Evolutionary conservation across 176 grass and related monocot species (phyloP).

Genomic region (Alloteropsis semialata): DNA sequence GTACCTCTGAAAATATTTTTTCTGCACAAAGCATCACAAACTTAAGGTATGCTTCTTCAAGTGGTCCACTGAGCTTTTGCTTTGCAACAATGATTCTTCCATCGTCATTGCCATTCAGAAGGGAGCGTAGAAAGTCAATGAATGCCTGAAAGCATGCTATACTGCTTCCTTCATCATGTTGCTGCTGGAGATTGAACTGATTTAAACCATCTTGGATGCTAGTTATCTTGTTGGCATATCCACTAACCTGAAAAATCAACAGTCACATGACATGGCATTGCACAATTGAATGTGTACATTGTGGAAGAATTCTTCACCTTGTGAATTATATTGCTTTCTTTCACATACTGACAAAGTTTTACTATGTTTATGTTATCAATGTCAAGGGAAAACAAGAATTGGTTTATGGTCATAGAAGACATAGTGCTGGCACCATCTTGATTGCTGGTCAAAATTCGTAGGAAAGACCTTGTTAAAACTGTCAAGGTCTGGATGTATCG

Average conservation of each 20-base stretch:
- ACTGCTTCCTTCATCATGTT: constrained; percentile 60
- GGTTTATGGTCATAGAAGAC: constrained; percentile 88
- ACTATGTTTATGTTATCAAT: constrained; percentile 98
- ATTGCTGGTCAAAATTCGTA: constrained; percentile 40
- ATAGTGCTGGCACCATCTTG: constrained; percentile 29
- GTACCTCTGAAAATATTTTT: constrained; percentile 82
- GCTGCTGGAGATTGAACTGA: constrained; percentile 13
- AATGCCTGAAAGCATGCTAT: constrained; percentile 78
- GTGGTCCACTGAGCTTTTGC: constrained; percentile 43
- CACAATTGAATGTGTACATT: background rate
- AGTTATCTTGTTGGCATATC: constrained; percentile 66
- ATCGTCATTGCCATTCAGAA: constrained; percentile 72
- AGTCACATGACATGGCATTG: background rate
- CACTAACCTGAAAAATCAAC: constrained; percentile 56
- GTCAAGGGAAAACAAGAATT: constrained; percentile 88
- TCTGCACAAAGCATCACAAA: constrained; percentile 95
- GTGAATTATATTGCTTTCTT: constrained; percentile 94
- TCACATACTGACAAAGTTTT: constrained; percentile 85
- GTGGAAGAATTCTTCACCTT: constrained; percentile 52
- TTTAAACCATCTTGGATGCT: constrained; percentile 26
- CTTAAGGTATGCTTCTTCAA: constrained; percentile 76
- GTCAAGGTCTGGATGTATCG: constrained; percentile 88
- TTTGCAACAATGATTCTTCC: constrained; percentile 77
- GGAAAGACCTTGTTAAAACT: constrained; percentile 66
- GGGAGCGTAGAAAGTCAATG: constrained; percentile 55